phyloP scores from a whole-genome alignment of 1,284 basidiomycete species.

The Pyrrhoderma noxium region DNA sequence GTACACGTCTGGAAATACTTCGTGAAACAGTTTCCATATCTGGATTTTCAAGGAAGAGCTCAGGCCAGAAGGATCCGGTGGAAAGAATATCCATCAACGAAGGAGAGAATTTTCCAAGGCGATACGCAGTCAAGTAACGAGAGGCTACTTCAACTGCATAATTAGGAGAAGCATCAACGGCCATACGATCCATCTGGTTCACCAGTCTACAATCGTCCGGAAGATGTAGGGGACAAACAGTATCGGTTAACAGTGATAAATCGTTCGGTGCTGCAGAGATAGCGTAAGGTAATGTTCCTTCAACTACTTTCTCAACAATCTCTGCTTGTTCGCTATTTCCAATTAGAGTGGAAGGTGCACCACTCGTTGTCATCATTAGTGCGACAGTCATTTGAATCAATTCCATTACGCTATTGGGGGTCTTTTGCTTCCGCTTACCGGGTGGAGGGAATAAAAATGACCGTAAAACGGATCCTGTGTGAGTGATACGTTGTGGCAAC shows the following conservation, averaged over 20 bases:
- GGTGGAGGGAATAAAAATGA: slow-evolving; percentile 36
- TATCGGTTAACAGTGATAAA: slow-evolving; percentile 52
- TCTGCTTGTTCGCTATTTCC: slow-evolving; percentile 54
- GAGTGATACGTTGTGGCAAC: slow-evolving; percentile 49
- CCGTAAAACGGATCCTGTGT: slow-evolving; percentile 47
- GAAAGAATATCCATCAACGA: slow-evolving; percentile 51
- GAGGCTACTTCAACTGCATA: slow-evolving; percentile 27
- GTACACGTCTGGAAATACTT: slow-evolving; percentile 53
- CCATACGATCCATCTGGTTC: slow-evolving; percentile 9
- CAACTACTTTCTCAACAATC: slow-evolving; percentile 61
- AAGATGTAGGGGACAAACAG: slow-evolving; percentile 26
- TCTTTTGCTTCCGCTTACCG: slow-evolving; percentile 44
- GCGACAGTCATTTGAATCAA: slow-evolving; percentile 62
- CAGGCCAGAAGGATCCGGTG: slow-evolving; percentile 61
- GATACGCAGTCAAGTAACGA: slow-evolving; percentile 56
- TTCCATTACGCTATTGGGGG: slow-evolving; percentile 59
- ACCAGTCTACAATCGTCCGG: slow-evolving; percentile 11
- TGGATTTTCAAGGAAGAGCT: slow-evolving; percentile 68
- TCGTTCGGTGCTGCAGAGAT: slow-evolving; percentile 48
- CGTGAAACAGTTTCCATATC: slow-evolving; percentile 58
- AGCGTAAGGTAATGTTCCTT: slow-evolving; percentile 69
- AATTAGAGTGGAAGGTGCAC: slow-evolving; percentile 37
- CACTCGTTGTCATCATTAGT: slow-evolving; percentile 38
- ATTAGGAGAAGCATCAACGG: slow-evolving; percentile 22
- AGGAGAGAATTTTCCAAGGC: slow-evolving; percentile 49